These are phyloP conservation scores for Pugionium cornutum DNA, from an alignment of 345 rosid species.

Conservation along the genomic window DNA sequence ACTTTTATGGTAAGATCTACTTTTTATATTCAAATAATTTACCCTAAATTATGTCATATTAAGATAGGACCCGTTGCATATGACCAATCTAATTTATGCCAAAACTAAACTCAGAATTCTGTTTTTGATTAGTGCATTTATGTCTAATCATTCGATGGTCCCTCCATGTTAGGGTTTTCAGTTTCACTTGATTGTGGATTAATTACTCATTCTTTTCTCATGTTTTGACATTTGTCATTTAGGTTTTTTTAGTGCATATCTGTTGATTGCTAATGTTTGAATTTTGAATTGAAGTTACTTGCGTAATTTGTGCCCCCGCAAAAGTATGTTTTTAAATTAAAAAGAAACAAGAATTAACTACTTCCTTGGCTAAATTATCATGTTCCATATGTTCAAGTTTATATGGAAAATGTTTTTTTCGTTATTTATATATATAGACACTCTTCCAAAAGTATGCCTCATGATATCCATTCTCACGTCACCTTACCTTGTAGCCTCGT, in stretches of 20 bases:
- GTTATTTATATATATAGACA: no score
- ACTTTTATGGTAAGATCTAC: not conserved
- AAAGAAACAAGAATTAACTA: no score
- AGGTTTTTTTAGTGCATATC: not conserved
- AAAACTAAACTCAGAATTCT: conserved; percentile 29
- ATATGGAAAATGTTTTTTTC: no score
- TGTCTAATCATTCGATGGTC: conserved; percentile 54
- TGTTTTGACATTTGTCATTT: conserved; percentile 33
- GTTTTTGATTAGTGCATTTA: conserved; percentile 44
- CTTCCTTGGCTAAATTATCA: no score
- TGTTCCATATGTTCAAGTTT: no score
- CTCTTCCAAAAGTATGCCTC: no score
- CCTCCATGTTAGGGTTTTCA: conserved; percentile 45
- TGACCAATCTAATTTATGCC: conserved; percentile 29
- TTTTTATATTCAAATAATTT: conserved; percentile 11
- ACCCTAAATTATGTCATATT: conserved; percentile 20
- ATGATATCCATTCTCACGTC: no score
- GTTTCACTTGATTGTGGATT: conserved; percentile 35
- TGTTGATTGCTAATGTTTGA: no score
- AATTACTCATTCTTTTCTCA: conserved; percentile 31
- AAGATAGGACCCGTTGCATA: conserved; percentile 43
- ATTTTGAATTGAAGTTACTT: no score
- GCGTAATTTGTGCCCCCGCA: not conserved
- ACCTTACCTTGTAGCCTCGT: no score
- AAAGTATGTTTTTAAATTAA: not conserved